Evolutionary conservation across 345 rosid genomes (phyloP).

Genomic region (Rhodamnia rubescens): DNA sequence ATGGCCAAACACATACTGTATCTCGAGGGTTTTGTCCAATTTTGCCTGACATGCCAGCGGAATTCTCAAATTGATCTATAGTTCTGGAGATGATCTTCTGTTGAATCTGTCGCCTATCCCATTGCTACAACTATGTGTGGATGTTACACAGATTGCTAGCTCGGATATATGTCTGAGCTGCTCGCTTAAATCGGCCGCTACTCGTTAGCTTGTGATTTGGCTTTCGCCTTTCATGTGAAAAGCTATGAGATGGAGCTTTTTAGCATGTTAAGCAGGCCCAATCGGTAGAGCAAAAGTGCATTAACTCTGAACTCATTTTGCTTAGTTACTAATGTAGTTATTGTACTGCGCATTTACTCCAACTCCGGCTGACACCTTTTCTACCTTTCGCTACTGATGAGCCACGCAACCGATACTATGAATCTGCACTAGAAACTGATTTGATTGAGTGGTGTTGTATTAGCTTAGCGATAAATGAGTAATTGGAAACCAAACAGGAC

Average conservation of each 20-base stretch:
- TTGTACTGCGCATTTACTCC: background rate
- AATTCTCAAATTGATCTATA: background rate
- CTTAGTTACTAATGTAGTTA: background rate
- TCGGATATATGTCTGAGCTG: background rate
- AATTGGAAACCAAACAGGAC: background rate
- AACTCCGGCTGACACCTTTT: background rate
- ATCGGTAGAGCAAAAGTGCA: background rate
- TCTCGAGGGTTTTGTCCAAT: background rate
- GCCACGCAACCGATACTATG: background rate
- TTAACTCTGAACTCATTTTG: background rate
- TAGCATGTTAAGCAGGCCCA: background rate
- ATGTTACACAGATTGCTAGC: background rate
- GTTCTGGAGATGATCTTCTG: background rate
- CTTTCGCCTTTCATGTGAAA: background rate
- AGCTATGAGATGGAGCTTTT: background rate
- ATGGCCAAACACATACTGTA: background rate
- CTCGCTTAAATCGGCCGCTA: background rate
- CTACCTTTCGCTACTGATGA: background rate
- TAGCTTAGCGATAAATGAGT: background rate
- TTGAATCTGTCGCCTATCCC: background rate
- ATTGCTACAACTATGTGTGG: background rate
- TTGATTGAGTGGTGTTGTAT: background rate
- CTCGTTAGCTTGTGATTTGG: background rate
- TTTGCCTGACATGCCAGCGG: background rate
- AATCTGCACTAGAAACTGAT: background rate